Evolutionary conservation across 2,329 filamentous ascomycete species (phyloP), one percentile per base, ranked within the genome.

Genomic region (Chrysoporthe austroafricana): DNA sequence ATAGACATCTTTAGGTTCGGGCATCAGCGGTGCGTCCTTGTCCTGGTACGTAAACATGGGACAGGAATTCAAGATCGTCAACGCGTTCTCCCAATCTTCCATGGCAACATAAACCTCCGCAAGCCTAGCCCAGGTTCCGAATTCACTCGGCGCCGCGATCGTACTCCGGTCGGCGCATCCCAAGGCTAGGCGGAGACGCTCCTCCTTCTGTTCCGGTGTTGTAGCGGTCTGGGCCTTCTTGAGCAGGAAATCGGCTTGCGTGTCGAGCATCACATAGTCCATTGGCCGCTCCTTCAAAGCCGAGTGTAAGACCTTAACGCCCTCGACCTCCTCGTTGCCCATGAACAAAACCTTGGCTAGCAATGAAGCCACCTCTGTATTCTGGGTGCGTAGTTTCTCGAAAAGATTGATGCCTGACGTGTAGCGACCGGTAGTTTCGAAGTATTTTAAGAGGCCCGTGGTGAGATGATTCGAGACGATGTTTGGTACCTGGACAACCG

Each of bases 21-120:
- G 96, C 91, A 98, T 95, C 69, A 96, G 82, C 3, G 96, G 96
- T 6, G 94, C 91, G 77, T 99, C 96, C 79, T 97, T 98, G 80
- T 99, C 96, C 79, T 98, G 96, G 79, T 99, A 98, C 7, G 96
- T 99, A 79, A 99, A 99, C 96, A 99, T 99, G 9, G 96, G 96
- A 78, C 96, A 99, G 21, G 96, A 99, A 81, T 99, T 99, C 63
- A 99, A 85, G 4, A 96, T 98, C 5, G 97, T 90, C 34, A 99
- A 86, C 0, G 96, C 96, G 73, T 98, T 89, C 76, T 98, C 96
- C 94, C 96, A 99, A 76, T 97, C 93, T 77, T 99, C 96, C 80
- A 97, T 88, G 62, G 91, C 88, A 66, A 98, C 92, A 73, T 99
- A 99, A 43, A 98, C 91, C 77, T 98, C 93, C 2, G 94, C 94